phyloP scores from a whole-genome alignment of 116 monocot species.

The Zostera marina region DNA sequence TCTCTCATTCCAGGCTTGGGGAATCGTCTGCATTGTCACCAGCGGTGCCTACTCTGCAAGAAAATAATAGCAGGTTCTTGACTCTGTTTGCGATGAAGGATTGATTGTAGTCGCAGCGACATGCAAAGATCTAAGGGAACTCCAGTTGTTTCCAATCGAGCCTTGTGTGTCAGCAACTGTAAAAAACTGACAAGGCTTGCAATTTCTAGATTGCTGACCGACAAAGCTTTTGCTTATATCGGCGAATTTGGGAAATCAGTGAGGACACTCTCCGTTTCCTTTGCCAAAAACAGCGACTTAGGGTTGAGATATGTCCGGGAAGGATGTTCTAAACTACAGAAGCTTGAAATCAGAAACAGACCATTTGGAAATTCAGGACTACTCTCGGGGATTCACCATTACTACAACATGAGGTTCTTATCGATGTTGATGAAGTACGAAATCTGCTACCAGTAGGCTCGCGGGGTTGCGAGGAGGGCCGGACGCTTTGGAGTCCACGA shows the following conservation, averaged over 20 bases:
- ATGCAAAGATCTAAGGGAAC: conserved; percentile 61
- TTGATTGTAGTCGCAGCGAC: conserved; percentile 51
- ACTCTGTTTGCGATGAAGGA: conserved; percentile 66
- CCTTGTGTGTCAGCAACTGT: conserved; percentile 66
- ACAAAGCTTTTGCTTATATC: conserved; percentile 64
- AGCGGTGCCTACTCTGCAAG: no score
- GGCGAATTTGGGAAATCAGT: conserved; percentile 63
- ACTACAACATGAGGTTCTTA: conserved; percentile 85
- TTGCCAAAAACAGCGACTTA: conserved; percentile 58
- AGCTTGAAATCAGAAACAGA: conserved; percentile 85
- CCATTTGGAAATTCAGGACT: conserved; percentile 57
- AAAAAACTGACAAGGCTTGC: conserved; percentile 76
- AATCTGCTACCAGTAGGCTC: no score
- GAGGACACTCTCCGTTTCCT: conserved; percentile 71
- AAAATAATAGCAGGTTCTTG: no score
- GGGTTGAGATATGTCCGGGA: conserved; percentile 57
- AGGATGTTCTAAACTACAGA: conserved; percentile 63
- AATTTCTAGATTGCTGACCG: conserved; percentile 67
- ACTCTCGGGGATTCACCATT: conserved; percentile 61
- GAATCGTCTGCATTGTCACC: no score
- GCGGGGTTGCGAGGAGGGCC: no score
- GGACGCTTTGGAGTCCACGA: no score
- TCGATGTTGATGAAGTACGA: no score
- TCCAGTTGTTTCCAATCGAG: conserved; percentile 64
- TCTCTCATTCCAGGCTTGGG: no score